Conservation (phyloP, 768 basidiomycete species). For the Fistulinella prunicolor region DNA sequence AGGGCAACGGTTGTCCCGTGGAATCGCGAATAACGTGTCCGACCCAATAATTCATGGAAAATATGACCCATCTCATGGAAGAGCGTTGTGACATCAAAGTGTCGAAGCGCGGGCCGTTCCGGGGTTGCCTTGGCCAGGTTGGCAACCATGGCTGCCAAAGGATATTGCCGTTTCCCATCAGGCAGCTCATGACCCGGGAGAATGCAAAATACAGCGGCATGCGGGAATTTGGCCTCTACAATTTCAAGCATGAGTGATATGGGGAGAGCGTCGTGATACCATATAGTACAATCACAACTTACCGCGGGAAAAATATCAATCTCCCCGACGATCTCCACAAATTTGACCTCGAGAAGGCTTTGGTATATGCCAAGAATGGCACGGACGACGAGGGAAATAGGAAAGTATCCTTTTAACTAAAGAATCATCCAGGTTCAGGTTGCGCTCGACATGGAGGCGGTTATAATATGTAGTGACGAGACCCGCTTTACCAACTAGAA, state of each 20-base stretch:
- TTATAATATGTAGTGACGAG: slow-evolving; percentile 31
- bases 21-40: slow-evolving; percentile 70
- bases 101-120: slow-evolving; percentile 70
- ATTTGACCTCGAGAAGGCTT: slow-evolving; percentile 68
- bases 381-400: slow-evolving; percentile 74
- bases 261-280: background rate
- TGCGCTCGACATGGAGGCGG: slow-evolving; percentile 51
- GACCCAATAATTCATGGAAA: slow-evolving; percentile 64
- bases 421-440: slow-evolving; percentile 65
- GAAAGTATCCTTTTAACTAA: slow-evolving; percentile 87
- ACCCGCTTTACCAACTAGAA: no score
- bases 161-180: slow-evolving; percentile 63
- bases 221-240: slow-evolving; percentile 70
- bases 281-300: slow-evolving; percentile 11
- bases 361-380: slow-evolving; percentile 80
- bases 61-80: slow-evolving; percentile 87
- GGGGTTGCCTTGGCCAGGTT: slow-evolving; percentile 83
- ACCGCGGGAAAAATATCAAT: slow-evolving; percentile 85
- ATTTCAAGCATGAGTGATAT: background rate
- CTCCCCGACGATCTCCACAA: slow-evolving; percentile 50
- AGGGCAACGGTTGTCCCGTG: slow-evolving; percentile 76
- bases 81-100: slow-evolving; percentile 82
- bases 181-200: slow-evolving; percentile 57
- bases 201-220: slow-evolving; percentile 80
- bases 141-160: slow-evolving; percentile 79